phyloP scores from a whole-genome alignment of 202 grass and related monocot genomes.

The Cymbopogon flexuosus region DNA sequence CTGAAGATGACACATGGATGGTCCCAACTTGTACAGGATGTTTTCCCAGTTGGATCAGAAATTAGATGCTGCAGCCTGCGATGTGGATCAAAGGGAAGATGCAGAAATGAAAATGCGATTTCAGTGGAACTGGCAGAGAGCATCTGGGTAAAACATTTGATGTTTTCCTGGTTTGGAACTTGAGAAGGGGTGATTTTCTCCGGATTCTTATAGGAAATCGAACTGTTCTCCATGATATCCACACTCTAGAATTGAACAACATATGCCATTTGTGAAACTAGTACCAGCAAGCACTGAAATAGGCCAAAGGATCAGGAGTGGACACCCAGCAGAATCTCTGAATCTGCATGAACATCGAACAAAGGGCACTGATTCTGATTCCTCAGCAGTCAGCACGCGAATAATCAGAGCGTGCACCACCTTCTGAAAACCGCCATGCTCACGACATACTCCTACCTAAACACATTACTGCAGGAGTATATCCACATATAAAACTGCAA shows the following conservation, averaged over 20 bases:
- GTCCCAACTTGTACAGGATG: neutral
- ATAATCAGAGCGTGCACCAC: no score
- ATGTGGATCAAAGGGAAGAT: neutral
- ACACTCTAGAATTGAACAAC: no score
- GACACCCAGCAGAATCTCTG: conserved; percentile 7
- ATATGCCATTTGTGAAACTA: no score
- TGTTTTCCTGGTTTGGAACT: neutral
- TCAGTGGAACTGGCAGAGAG: no score
- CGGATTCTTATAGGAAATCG: neutral
- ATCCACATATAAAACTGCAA: neutral
- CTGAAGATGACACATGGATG: neutral
- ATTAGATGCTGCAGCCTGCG: no score
- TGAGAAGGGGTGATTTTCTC: neutral
- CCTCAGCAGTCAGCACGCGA: conserved; percentile 7
- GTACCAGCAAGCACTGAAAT: no score
- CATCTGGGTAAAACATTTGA: neutral
- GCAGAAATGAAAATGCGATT: neutral
- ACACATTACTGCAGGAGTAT: neutral
- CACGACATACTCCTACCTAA: neutral
- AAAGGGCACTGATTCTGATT: neutral
- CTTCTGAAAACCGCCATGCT: neutral
- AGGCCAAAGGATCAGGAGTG: conserved; percentile 5
- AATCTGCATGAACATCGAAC: neutral
- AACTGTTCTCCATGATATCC: no score
- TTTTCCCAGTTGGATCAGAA: no score